phyloP scores from a whole-genome alignment of 805 yeast genomes.

The Sungouiella blattae region DNA sequence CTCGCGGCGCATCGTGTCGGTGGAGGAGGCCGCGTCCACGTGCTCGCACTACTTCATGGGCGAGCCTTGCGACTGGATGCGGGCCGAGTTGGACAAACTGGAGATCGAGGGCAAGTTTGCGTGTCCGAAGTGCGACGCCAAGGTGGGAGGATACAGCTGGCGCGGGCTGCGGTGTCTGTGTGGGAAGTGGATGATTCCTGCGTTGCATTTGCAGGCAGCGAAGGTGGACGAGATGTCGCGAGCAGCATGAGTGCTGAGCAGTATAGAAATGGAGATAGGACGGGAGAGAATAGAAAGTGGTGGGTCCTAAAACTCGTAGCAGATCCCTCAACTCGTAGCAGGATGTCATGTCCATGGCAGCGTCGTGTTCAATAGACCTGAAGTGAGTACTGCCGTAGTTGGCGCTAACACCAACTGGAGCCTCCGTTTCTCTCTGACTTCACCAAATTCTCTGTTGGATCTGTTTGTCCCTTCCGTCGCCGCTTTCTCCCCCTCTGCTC shows the following conservation, averaged over 20 bases:
- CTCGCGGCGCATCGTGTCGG: slow-evolving; percentile 56
- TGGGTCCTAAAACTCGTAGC: too few relatives aligned
- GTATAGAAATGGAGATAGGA: too few relatives aligned
- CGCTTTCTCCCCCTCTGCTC: not conserved
- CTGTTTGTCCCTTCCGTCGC: not conserved
- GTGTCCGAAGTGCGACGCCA: slow-evolving; percentile 81
- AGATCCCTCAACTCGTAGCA: too few relatives aligned
- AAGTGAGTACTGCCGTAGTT: too few relatives aligned
- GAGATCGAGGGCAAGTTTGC: slow-evolving; percentile 81
- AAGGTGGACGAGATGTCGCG: slow-evolving; percentile 75
- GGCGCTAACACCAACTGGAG: too few relatives aligned
- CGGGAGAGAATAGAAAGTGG: too few relatives aligned
- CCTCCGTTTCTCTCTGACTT: too few relatives aligned
- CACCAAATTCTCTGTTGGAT: too few relatives aligned
- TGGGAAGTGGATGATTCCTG: slow-evolving; percentile 94
- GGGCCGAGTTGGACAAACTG: slow-evolving; percentile 65
- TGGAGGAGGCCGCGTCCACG: slow-evolving; percentile 49
- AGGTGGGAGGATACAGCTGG: slow-evolving; percentile 93
- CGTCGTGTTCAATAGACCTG: too few relatives aligned
- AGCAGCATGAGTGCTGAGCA: too few relatives aligned
- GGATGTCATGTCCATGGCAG: too few relatives aligned
- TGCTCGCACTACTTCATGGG: slow-evolving; percentile 80
- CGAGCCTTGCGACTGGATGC: slow-evolving; percentile 94
- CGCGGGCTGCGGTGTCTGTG: slow-evolving; percentile 92
- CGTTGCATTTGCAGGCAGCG: slow-evolving; percentile 73